Base-by-base conservation (phyloP, 1,284 basidiomycete genomes). In the Cryptococcus hybrid region DNA sequence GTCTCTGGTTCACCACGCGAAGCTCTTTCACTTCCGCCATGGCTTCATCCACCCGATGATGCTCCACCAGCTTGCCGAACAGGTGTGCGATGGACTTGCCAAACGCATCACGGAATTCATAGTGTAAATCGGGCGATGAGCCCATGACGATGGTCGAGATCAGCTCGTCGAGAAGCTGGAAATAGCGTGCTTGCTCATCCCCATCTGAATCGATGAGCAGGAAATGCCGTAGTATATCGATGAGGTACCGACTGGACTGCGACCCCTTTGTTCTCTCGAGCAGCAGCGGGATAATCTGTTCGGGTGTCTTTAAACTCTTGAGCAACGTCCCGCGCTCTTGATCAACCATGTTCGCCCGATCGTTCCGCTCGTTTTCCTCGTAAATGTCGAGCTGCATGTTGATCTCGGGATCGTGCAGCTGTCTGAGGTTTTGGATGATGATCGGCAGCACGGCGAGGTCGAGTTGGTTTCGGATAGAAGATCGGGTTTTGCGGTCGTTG, bases 131-230 rank as follows among this genome's bases (percentile, higher is more conserved):
- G 51, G 92, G 83, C 76, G 92, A 90, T 52, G 81, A 78, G 77
- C 96, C 92, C 79, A 97, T 85, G 30, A 98, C 93, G 47, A 99
- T 86, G 66, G 94, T 90, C 38, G 91, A 88, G 49, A 99, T 85
- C 51, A 98, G 82, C n/a, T 89, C 88, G 74, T 98, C 92, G 67
- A 99, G 84, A 50, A 99, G 84, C 77, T 93, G 92, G 77, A 90
- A 97, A 77, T 94, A 91, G 67, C 93, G 88, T 38, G 85, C 85
- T 71, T 90, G 84, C 38, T 87, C 84, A 38, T 89, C 87, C 2
- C 89, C 90, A 59, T 97, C 92, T 64, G 90, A 89, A 59, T 88
- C 85, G 64, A 99, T 91, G 60, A 99, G 84, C 40, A 98, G 80
- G 56, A 99, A 75, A 77, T 98, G 94, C 70, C 94, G 91, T 83